Base-by-base conservation (phyloP, 1,284 basidiomycete genomes). In the Ganoderma lingzhi region DNA sequence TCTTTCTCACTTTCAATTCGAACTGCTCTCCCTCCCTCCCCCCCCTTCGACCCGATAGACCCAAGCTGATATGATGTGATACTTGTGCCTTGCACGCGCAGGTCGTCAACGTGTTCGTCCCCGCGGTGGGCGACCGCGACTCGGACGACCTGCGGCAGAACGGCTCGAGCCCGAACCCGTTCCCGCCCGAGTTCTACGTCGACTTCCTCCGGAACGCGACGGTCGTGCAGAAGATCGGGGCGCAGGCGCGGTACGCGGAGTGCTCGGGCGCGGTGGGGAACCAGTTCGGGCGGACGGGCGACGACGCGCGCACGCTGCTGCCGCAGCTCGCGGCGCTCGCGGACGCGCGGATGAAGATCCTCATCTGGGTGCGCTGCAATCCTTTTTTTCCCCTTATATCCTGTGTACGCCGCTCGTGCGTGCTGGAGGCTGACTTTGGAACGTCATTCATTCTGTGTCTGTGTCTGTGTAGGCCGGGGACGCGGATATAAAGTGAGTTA, bases 161-260 rank as follows among this genome's bases (percentile, higher is more conserved):
- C 53, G 81, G 84, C 0, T 83, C 86, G 0, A 82, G 85, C 0
- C 69, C 80, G 10, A 74, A 73, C 62, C 71, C 70, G 32, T 91
- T 90, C 80, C 89, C 89, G 6, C 86, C 89, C 0, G 82, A 85
- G 65, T 88, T 83, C 70, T 90, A 89, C 65, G 70, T 86, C 44
- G 78, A 79, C 14, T 89, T 86, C 73, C 78, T 90, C 17, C 73
- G 70, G 1, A 76, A 78, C 32, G 62, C 79, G 0, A 75, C 79
- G 10, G 77, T 88, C 8, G 74, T 80, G 74, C 71, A 76, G 23
- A 74, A 74, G 67, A 91, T 91, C 56, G 89, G 90, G 3, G 88
- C 89, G 0, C 71, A 76, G 71, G 75, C 75, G 19, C 76, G 71
- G 5, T 91, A 88, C 71, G 65, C 74, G 15, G 84, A 63, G 64